A percentile compares a stretch with the other conserved stretches of the same genome.
These are phyloP conservation scores for Aristolochia fimbriata DNA, from an alignment of 164 flowering plant genomes.

Conservation along the genomic window DNA sequence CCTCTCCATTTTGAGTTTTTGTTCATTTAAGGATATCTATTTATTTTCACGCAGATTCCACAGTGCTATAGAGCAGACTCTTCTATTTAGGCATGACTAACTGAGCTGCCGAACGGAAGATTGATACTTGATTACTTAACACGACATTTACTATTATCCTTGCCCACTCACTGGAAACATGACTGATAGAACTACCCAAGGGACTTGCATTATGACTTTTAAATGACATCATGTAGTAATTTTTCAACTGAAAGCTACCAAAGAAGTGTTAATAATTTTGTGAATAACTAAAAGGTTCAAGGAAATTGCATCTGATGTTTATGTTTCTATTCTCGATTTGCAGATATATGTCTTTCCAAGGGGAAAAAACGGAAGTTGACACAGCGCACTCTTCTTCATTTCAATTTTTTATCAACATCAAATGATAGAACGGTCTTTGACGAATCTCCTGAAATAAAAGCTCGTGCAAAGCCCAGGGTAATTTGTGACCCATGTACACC, in stretches of 20 bases:
- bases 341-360: constrained; percentile 69
- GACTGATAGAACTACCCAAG: background rate
- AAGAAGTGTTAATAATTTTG: too few species aligned
- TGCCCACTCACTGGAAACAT: background rate
- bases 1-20: too few species aligned
- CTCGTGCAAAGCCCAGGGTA: background rate
- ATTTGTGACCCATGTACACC: too few species aligned
- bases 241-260: background rate
- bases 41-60: too few species aligned
- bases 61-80: too few species aligned
- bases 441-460: constrained; percentile 12
- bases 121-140: too few species aligned
- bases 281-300: too few species aligned
- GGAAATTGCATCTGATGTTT: background rate
- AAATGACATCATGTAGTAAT: background rate
- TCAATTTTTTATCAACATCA: constrained; percentile 34
- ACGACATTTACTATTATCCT: background rate
- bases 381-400: constrained; percentile 73
- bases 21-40: too few species aligned
- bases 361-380: constrained; percentile 67
- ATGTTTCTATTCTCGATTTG: constrained; percentile 1
- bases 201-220: background rate
- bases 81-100: too few species aligned
- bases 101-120: too few species aligned
- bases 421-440: constrained; percentile 16